Conservation (phyloP, 2,329 filamentous ascomycete genomes). For the Blastomyces percursus region DNA sequence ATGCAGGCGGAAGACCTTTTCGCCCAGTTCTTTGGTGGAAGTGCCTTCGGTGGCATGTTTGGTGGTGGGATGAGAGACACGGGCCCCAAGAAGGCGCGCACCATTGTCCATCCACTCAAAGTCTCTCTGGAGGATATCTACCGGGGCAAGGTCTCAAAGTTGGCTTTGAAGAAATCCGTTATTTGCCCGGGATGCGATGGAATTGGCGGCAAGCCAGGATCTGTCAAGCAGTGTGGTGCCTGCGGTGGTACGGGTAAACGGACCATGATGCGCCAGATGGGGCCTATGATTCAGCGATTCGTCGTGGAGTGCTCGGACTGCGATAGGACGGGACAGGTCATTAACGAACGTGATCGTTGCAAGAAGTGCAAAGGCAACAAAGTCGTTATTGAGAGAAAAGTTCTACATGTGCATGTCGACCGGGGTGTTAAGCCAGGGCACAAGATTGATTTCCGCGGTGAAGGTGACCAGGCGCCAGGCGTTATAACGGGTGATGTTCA, state of each 20-base stretch:
- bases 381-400: constrained; percentile 93
- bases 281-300: constrained; percentile 99
- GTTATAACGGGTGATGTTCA: constrained; percentile 91
- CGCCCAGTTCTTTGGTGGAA: constrained; percentile 82
- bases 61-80: constrained; percentile 65
- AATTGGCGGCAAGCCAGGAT: constrained; percentile 90
- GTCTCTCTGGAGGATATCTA: constrained; percentile 97
- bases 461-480: constrained; percentile 91
- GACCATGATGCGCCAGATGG: constrained; percentile 99
- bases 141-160: constrained; percentile 92
- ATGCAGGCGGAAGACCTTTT: constrained; percentile 97
- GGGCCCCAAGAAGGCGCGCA: constrained; percentile 82
- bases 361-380: constrained; percentile 96
- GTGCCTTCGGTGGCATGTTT: constrained; percentile 66
- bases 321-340: constrained; percentile 91
- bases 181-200: constrained; percentile 94
- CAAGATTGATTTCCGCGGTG: constrained; percentile 93
- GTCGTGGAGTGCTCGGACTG: constrained; percentile 98
- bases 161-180: constrained; percentile 92
- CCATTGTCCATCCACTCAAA: constrained; percentile 97
- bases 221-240: constrained; percentile 83
- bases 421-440: constrained; percentile 85
- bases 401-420: constrained; percentile 96
- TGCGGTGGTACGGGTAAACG: constrained; percentile 93
- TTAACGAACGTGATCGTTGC: constrained; percentile 95